Evolutionary conservation across 495 filamentous ascomycete genomes (phyloP).

Genomic region (Penicillium subrubescens): DNA sequence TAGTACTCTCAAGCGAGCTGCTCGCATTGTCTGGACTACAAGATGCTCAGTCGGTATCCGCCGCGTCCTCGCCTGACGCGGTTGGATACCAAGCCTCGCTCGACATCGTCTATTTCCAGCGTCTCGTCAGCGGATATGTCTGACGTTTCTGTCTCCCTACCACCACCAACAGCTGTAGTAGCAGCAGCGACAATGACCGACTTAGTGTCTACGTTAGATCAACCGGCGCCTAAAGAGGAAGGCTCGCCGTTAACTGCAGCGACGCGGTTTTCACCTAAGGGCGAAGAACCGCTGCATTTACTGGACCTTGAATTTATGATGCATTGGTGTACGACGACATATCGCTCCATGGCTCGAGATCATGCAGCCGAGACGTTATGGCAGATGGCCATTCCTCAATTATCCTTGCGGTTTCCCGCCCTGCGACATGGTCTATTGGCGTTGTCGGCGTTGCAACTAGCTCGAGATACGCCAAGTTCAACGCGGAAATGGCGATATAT

Average conservation of each 20-base stretch:
- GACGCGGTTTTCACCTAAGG: not conserved
- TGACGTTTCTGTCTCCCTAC: conserved; percentile 4
- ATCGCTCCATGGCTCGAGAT: conserved; percentile 41
- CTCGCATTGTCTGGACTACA: conserved; percentile 38
- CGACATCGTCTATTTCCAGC: conserved; percentile 22
- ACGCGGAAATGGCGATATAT: conserved; percentile 30
- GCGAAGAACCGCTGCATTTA: conserved; percentile 19
- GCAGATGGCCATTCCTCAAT: conserved; percentile 45
- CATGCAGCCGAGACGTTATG: conserved; percentile 41
- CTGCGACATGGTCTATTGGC: conserved; percentile 55
- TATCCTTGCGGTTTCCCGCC: conserved; percentile 46
- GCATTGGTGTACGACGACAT: conserved; percentile 49
- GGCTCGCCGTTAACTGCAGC: not conserved
- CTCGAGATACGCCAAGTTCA: conserved; percentile 17
- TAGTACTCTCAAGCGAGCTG: conserved; percentile 22
- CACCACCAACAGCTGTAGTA: not conserved
- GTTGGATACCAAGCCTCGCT: conserved; percentile 23
- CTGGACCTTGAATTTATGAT: conserved; percentile 50
- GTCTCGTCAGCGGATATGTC: conserved; percentile 19
- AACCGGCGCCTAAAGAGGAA: not conserved
- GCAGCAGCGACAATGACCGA: conserved; percentile 2
- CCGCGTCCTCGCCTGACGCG: conserved; percentile 31
- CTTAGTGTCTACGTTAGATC: not conserved
- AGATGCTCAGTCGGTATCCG: conserved; percentile 35
- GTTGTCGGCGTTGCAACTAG: conserved; percentile 50